Base-by-base conservation (phyloP, 225 moss, liverwort and hornwort species). In the Climacium dendroides region DNA sequence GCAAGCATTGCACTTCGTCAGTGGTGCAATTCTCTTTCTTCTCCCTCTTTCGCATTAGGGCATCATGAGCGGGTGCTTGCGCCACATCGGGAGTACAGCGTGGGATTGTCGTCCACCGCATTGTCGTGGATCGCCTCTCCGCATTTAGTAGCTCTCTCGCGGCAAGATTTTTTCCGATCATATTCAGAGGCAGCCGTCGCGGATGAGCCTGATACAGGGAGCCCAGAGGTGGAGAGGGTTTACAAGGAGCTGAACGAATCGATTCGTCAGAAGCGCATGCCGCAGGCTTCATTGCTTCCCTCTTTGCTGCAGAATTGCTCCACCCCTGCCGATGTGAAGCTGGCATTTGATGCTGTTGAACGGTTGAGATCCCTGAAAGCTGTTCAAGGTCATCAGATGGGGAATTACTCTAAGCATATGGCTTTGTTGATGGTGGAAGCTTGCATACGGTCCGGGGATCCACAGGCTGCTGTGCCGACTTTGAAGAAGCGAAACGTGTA, bases 351-450 rank as follows among this genome's bases (percentile, higher is more conserved):
- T 90, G 93, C 89, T 45, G 85, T 96, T 22, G 94, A 93, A 37
- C 93, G 92, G 58, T 75, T 99, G 90, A 93, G 99, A 58, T 91
- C 91, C 43, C 87, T 97, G 93, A 99, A 92, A 89, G 97, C 99
- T 80, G 97, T 96, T 41, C 96, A 97, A 90, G 94, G 97, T 59
- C 93, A 89, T 79, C 99, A 99, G 93, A 92, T 92, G 87, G 88
- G 90, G 75, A 99, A 99, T 92, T 94, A 94, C 64, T 86, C 90
- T 63, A 87, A 88, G n/a, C 90, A 90, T 22, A 80, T 96, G 32
- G 90, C 95, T 20, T 88, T 94, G 88, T 80, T 95, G 81, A 93
- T 97, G 88, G 91, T 93, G 86, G 93, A 99, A 86, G 95, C 97
- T 78, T 99, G 97, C 87, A 87, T 99, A 73, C 91, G 95, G 72